Conservation (phyloP, 805 yeast species). For the Pichia eremophila region DNA sequence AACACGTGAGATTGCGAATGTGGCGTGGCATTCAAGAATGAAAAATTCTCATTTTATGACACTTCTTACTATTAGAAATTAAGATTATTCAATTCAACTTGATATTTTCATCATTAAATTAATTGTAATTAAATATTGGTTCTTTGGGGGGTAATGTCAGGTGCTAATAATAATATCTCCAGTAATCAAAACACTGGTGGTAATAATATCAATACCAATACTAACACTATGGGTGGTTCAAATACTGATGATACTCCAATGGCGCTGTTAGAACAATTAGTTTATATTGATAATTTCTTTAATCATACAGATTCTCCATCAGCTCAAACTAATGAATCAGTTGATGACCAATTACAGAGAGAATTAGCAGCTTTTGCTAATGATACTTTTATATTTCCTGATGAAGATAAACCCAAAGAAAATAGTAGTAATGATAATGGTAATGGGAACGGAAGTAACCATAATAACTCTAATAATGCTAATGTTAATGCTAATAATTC, state of each 20-base stretch:
- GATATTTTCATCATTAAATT: too few species aligned
- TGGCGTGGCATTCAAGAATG: too few species aligned
- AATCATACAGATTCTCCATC: constrained; percentile 29
- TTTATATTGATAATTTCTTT: constrained; percentile 70
- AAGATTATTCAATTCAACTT: too few species aligned
- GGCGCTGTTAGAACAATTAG: constrained; percentile 63
- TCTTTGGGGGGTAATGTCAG: too few species aligned
- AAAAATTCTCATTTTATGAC: too few species aligned
- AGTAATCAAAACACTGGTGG: too few species aligned
- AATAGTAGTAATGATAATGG: background rate
- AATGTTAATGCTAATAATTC: too few species aligned
- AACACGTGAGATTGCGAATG: constrained; percentile 1
- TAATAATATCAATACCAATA: too few species aligned
- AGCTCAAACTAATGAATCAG: constrained; percentile 24
- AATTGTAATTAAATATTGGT: too few species aligned
- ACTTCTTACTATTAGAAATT: too few species aligned
- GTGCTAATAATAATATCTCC: too few species aligned
- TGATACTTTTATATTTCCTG: constrained; percentile 71
- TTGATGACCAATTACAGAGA: constrained; percentile 46
- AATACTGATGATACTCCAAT: constrained; percentile 27
- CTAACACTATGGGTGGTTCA: too few species aligned
- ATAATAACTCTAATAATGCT: background rate
- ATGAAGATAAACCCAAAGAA: constrained; percentile 58
- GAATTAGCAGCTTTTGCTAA: constrained; percentile 80
- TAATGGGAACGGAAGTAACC: background rate